phyloP scores from a whole-genome alignment of 2,329 filamentous ascomycete genomes.

The Penicillium janthinellum region DNA sequence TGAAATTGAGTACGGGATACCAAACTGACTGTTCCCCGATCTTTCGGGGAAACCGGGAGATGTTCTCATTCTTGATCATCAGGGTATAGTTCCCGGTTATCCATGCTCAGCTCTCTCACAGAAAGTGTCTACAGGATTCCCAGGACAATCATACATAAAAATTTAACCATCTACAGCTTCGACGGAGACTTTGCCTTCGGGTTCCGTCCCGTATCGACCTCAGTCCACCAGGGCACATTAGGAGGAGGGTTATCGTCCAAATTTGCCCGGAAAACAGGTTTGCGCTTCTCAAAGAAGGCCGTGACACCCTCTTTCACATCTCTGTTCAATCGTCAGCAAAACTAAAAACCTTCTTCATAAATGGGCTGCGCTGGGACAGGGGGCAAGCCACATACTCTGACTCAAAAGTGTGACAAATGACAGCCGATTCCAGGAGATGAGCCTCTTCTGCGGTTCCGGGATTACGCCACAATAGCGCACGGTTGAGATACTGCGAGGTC shows the following conservation, averaged over 20 bases:
- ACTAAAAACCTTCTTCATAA: too few species aligned
- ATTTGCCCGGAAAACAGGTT: constrained; percentile 62
- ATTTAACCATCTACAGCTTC: constrained; percentile 23
- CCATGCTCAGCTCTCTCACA: too few species aligned
- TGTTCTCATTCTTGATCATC: too few species aligned
- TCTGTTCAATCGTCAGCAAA: constrained; percentile 35
- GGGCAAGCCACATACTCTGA: constrained; percentile 24
- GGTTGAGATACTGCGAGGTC: constrained; percentile 67
- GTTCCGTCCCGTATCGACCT: constrained; percentile 48
- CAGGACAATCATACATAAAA: not conserved
- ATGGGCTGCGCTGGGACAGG: not conserved
- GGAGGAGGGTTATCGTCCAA: constrained; percentile 62
- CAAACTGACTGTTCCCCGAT: too few species aligned
- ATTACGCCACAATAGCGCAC: constrained; percentile 66
- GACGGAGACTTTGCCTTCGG: constrained; percentile 24
- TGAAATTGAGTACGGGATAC: too few species aligned
- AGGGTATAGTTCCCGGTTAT: too few species aligned
- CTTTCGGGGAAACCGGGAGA: too few species aligned
- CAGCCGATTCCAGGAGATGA: constrained; percentile 64
- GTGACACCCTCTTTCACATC: constrained; percentile 69
- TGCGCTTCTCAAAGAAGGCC: constrained; percentile 71
- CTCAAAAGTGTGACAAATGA: constrained; percentile 46
- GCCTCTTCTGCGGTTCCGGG: constrained; percentile 64
- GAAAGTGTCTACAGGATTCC: too few species aligned
- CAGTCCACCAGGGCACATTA: constrained; percentile 70